These are phyloP conservation scores for Boletus fagicola DNA, from an alignment of 768 basidiomycete species.

Conservation along the genomic window DNA sequence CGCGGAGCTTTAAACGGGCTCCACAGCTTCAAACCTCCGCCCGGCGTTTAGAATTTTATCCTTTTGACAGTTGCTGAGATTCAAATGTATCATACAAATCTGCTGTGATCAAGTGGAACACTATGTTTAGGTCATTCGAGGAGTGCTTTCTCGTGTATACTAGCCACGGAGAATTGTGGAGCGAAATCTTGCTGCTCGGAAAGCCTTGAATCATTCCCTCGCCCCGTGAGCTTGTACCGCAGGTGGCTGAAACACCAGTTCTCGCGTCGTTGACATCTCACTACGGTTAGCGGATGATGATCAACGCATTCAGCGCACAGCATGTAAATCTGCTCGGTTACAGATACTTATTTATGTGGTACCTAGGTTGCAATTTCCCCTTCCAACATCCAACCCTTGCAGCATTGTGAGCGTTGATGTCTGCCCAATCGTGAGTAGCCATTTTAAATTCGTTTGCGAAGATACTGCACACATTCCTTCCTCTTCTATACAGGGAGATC, in stretches of 20 bases:
- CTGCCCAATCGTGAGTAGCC: slow-evolving; percentile 1
- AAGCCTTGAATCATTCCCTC: background rate
- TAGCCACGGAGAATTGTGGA: background rate
- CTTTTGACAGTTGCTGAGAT: no score
- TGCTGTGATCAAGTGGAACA: no score
- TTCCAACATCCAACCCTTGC: background rate
- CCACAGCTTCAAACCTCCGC: background rate
- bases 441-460: no score
- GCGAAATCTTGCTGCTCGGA: background rate
- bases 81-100: no score
- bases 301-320: no score
- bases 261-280: no score
- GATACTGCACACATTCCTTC: background rate
- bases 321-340: no score
- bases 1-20: background rate
- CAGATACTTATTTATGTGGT: background rate
- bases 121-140: no score
- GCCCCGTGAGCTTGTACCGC: background rate
- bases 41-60: no score
- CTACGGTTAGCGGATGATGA: no score
- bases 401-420: background rate
- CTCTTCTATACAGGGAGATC: background rate
- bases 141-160: no score
- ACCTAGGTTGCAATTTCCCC: background rate
- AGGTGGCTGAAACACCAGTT: no score